Base-by-base conservation (phyloP, 2,329 filamentous ascomycete species). In the Penicillium glabrum region DNA sequence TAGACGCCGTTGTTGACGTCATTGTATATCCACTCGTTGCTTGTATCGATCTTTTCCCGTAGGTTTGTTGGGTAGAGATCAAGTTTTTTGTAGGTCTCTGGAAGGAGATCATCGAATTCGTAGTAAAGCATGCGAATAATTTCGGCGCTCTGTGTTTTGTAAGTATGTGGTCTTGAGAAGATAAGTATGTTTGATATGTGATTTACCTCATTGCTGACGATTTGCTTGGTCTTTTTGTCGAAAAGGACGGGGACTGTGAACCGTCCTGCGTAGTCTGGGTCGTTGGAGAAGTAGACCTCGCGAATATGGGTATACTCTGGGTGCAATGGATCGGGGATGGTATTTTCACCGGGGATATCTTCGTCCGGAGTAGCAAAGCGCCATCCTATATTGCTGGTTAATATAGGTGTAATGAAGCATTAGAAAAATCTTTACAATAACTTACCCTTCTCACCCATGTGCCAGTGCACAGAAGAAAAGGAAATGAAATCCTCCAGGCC, bases 71-170 rank as follows among this genome's bases (percentile, higher is more conserved):
- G 91, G 72, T 89, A 90, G 41, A 93, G 80, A 46, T 88, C 83
- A 5, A 93, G 71, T 2, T 76, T 74, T 57, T 82, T 82, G 71
- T 85, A 83, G 69, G 87, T 72, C 2, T 82, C 79, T 0, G 83
- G 82, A 24, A 93, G 72, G 35, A 90, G 70, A 61, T 84, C 82
- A 72, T 98, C 87, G 71, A 98, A 98, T 73, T 86, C 90, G 43
- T 82, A 83, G 71, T 90, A 90, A 60, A 97, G 80, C 90, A 96
- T 96, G 70, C 93, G 87, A 72, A 96, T 87, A 72, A 97, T 96
- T 78, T 97, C 93, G 64, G 88, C 87, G 74, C 89, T 80, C 75
- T 77, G 59, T 13, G 33, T 10, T 53, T 45, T 27, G 35, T 64
- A 26, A 52, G 59, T 43, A 33, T 41, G 19, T 13, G 23, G 39